These are phyloP conservation scores for Lumnitzera racemosa DNA, from an alignment of 345 rosid genomes.

Conservation along the genomic window DNA sequence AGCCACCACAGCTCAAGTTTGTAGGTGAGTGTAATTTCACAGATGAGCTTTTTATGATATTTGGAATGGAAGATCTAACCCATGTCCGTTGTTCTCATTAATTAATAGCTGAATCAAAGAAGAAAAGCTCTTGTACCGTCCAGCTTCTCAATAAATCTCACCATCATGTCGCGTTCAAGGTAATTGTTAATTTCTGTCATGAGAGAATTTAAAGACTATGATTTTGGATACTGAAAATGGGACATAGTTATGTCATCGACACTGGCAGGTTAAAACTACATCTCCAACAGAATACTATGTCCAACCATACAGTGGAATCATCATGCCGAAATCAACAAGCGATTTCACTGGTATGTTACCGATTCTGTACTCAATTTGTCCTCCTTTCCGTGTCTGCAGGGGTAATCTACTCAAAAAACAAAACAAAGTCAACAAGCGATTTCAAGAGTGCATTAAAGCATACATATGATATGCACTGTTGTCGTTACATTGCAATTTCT, in stretches of 20 bases:
- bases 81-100: neutral
- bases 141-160: constrained; percentile 37
- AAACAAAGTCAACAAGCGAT: neutral
- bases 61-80: too few species aligned
- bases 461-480: too few species aligned
- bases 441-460: too few species aligned
- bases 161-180: constrained; percentile 57
- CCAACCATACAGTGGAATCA: constrained; percentile 39
- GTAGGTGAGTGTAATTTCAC: too few species aligned
- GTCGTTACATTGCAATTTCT: neutral
- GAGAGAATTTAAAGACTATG: neutral
- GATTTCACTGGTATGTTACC: constrained; percentile 30
- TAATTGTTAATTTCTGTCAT: neutral
- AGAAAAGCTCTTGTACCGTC: constrained; percentile 35
- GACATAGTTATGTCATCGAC: too few species aligned
- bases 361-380: neutral
- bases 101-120: constrained; percentile 42
- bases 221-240: neutral
- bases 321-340: constrained; percentile 30
- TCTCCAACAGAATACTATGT: constrained; percentile 50
- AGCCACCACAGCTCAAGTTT: too few species aligned
- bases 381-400: too few species aligned
- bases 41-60: too few species aligned
- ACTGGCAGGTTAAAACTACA: constrained; percentile 50
- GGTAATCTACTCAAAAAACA: neutral